Evolutionary conservation across 352 stramenopile species (phyloP), one percentile per base, ranked within the genome.

Genomic region (Phytophthora chlamydospora): DNA sequence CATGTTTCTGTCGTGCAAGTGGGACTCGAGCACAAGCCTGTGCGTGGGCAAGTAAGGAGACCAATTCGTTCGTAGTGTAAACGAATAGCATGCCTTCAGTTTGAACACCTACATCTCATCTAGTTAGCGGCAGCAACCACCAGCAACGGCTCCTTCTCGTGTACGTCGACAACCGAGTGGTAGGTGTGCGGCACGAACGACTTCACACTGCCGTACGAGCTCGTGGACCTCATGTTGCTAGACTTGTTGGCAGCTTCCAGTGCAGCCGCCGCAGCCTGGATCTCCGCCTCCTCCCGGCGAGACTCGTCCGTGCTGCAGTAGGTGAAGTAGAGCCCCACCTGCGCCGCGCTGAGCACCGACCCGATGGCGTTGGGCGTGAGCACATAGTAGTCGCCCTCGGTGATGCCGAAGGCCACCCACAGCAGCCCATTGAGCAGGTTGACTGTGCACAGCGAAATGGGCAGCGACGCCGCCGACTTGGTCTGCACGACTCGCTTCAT

Each of bases 351-450:
- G 2, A 88, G 54, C 34, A 66, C 58, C 11, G 62, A 76, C 4
- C 77, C 79, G 34, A 83, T 68, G 10, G 72, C 66, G 17, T 72
- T 83, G 12, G 73, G 71, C 3, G 58, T 69, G 14, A 83, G 56
- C 31, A 85, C 70, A 39, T 73, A 76, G 29, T 62, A 67, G 47
- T 88, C 72, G 33, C 66, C 54, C 24, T 79, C 66, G 0, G 71
- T 69, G 17, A 75, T 58, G 1, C 72, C 69, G 43, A 85, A 88
- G 0, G 71, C 53, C 27, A 78, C 63, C 78, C 78, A 88, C 0
- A 82, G 65, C 32, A 69, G 54, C 19, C 80, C 76, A 53, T 80
- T 88, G 33, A 83, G 40, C 9, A 75, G 68, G 38, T 72, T 80
- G 10, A 83, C 63, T 0, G 63, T 48, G 36, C 76, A 78, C 41